phyloP scores from a whole-genome alignment of 2,329 filamentous ascomycete species.

The Cephalotrichum gorgonifer region DNA sequence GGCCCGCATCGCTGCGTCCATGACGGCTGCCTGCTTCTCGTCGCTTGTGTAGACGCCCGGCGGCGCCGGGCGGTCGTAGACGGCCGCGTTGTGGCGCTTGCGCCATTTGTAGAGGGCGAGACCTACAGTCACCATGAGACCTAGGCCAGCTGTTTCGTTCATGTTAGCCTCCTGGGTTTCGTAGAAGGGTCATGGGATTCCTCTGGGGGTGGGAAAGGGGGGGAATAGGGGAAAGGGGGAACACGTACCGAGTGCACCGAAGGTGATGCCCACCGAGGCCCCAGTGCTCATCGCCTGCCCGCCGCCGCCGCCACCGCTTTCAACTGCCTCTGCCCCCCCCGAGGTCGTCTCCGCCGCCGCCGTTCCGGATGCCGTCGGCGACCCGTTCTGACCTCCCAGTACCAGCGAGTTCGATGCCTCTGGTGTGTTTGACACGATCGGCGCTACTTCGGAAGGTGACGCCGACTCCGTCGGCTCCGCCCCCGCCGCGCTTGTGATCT shows the following conservation, averaged over 20 bases:
- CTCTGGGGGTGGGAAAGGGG: neutral
- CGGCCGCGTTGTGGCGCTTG: neutral
- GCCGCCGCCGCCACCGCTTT: neutral
- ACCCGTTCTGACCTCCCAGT: neutral
- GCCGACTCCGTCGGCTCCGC: neutral
- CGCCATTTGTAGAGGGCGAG: conserved; percentile 1
- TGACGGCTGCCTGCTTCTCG: neutral
- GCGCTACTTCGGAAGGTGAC: neutral
- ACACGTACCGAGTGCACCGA: neutral
- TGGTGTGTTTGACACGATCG: no score
- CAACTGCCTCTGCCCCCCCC: neutral
- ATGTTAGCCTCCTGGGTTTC: no score
- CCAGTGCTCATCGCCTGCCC: neutral
- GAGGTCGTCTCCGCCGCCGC: neutral
- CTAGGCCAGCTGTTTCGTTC: neutral
- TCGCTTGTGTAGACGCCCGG: neutral
- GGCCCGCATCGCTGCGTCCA: conserved; percentile 1
- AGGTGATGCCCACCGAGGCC: neutral
- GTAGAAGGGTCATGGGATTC: no score
- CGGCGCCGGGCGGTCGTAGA: conserved; percentile 3
- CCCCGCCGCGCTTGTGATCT: neutral
- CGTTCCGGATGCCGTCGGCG: neutral
- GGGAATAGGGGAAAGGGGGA: neutral
- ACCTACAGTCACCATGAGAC: neutral
- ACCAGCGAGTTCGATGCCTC: neutral